Evolutionary conservation across 1,139 yeast genomes (phyloP).

Genomic region (Taiozyma onychis): DNA sequence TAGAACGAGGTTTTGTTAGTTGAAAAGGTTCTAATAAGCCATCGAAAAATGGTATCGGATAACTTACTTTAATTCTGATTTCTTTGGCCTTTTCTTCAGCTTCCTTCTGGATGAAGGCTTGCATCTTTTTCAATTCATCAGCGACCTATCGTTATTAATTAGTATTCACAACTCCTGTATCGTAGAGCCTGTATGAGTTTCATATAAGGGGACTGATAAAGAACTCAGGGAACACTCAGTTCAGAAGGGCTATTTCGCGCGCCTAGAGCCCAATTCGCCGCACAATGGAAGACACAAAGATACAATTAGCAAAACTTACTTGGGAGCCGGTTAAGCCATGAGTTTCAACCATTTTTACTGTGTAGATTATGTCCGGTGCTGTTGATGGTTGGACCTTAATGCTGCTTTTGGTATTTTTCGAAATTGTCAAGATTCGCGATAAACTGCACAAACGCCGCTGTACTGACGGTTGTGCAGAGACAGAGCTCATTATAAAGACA

Average conservation of each 20-base stretch:
- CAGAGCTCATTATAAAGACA: background rate
- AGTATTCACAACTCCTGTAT: background rate
- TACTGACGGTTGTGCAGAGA: background rate
- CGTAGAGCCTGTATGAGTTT: background rate
- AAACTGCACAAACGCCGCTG: background rate
- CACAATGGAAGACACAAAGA: background rate
- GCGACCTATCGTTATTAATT: slow-evolving; percentile 54
- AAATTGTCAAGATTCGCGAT: background rate
- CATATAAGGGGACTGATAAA: background rate
- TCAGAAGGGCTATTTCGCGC: background rate
- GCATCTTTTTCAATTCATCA: slow-evolving; percentile 96
- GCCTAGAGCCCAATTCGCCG: background rate
- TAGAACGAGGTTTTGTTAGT: slow-evolving; percentile 10
- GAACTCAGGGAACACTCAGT: background rate
- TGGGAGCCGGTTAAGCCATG: background rate
- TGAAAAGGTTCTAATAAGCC: background rate
- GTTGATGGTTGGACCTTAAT: background rate
- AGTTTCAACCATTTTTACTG: background rate
- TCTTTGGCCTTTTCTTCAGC: slow-evolving; percentile 99
- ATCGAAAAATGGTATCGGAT: background rate
- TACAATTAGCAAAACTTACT: background rate
- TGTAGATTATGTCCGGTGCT: background rate
- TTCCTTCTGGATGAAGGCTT: slow-evolving; percentile 97
- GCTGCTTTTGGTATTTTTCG: background rate
- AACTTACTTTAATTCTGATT: slow-evolving; percentile 64